Evolutionary conservation across 805 yeast genomes (phyloP).

Genomic region (Lipomyces anomalus): DNA sequence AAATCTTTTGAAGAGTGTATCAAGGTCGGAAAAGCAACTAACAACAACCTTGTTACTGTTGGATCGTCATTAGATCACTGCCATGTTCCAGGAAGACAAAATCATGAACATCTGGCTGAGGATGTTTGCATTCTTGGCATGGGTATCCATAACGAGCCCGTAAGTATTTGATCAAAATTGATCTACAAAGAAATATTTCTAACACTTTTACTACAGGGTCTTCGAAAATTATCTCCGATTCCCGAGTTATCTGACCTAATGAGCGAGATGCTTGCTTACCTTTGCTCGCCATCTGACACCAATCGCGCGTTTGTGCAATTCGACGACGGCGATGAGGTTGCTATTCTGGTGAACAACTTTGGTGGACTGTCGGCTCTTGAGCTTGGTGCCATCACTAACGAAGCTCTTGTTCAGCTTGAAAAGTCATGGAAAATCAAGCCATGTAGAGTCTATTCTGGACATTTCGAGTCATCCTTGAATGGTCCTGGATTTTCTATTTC

Average conservation of each 20-base stretch:
- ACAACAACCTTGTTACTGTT: slow-evolving; percentile 67
- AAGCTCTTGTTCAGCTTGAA: slow-evolving; percentile 26
- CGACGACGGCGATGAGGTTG: slow-evolving; percentile 55
- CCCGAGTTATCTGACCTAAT: slow-evolving; percentile 63
- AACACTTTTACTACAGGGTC: too few relatives aligned
- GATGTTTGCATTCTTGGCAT: slow-evolving; percentile 83
- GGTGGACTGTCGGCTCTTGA: slow-evolving; percentile 87
- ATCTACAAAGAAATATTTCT: too few relatives aligned
- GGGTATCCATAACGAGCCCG: slow-evolving; percentile 95
- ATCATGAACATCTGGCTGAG: slow-evolving; percentile 46
- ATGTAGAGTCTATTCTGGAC: slow-evolving; percentile 62
- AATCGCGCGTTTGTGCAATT: slow-evolving; percentile 81
- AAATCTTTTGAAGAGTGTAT: slow-evolving; percentile 48
- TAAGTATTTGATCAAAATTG: too few relatives aligned
- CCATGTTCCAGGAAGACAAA: slow-evolving; percentile 72
- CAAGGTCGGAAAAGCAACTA: slow-evolving; percentile 55
- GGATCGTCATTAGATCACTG: slow-evolving; percentile 89
- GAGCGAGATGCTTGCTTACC: slow-evolving; percentile 50
- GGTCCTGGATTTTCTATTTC: slow-evolving; percentile 93
- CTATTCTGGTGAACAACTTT: slow-evolving; percentile 70
- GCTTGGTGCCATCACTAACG: slow-evolving; percentile 43
- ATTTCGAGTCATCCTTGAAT: slow-evolving; percentile 81
- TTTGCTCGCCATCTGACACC: slow-evolving; percentile 56
- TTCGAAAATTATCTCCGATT: slow-evolving; percentile 54
- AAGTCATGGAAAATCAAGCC: slow-evolving; percentile 55